Evolutionary conservation across 208 protist species (phyloP).

Genomic region (Angomonas desouzai): DNA sequence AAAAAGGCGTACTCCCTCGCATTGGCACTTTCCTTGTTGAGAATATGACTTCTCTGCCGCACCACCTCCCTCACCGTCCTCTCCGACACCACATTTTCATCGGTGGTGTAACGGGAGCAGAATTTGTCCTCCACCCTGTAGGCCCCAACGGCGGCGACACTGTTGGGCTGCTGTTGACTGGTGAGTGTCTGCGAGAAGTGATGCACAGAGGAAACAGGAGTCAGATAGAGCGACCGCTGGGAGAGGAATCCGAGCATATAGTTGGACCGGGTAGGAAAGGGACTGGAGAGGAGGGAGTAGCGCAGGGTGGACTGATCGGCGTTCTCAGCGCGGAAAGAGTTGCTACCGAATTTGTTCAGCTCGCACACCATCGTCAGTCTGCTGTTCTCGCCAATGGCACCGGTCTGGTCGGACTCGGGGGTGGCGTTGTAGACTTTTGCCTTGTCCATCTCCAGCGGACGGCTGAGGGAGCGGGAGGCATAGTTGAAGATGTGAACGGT

Average conservation of each 20-base stretch:
- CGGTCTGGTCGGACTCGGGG: not conserved
- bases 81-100: slow-evolving; percentile 43
- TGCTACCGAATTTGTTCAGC: slow-evolving; percentile 74
- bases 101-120: slow-evolving; percentile 27
- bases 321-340: slow-evolving; percentile 34
- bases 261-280: slow-evolving; percentile 59
- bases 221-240: slow-evolving; percentile 56
- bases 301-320: not conserved
- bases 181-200: slow-evolving; percentile 26
- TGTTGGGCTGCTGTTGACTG: slow-evolving; percentile 8
- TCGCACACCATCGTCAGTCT: slow-evolving; percentile 67
- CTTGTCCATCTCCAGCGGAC: slow-evolving; percentile 74
- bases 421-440: slow-evolving; percentile 39
- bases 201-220: slow-evolving; percentile 54
- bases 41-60: slow-evolving; percentile 65
- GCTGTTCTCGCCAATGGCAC: slow-evolving; percentile 35
- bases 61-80: slow-evolving; percentile 62
- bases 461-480: slow-evolving; percentile 50
- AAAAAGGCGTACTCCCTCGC: slow-evolving; percentile 57
- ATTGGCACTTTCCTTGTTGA: slow-evolving; percentile 60
- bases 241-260: slow-evolving; percentile 62
- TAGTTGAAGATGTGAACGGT: slow-evolving; percentile 88
- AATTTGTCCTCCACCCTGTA: slow-evolving; percentile 33
- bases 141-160: slow-evolving; percentile 3
- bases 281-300: slow-evolving; percentile 72